A percentile compares a stretch with the other conserved stretches of the same genome.
These are phyloP conservation scores for Thalassia testudinum DNA, from an alignment of 116 monocot genomes.

Conservation along the genomic window DNA sequence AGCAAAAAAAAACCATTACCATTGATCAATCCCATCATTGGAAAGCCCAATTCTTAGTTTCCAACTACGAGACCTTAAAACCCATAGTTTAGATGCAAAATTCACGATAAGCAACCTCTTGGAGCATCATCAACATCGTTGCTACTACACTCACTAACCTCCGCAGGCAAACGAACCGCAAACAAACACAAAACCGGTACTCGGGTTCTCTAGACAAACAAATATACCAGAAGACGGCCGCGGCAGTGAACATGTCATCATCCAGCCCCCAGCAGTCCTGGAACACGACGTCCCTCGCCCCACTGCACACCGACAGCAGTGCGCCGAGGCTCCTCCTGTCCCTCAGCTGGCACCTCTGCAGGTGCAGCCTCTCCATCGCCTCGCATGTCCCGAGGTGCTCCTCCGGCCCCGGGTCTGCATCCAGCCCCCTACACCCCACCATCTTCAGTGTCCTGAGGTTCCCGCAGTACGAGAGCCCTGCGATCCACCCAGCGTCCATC, in stretches of 20 bases:
- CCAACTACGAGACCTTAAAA: no score
- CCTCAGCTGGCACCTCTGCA: conserved; percentile 82
- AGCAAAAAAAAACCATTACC: no score
- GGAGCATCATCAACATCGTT: no score
- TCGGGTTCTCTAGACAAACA: neutral
- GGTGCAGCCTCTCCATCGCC: conserved; percentile 53
- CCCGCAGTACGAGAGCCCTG: conserved; percentile 51
- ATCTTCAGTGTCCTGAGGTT: conserved; percentile 79
- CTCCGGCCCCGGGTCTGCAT: conserved; percentile 42
- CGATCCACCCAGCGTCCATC: conserved; percentile 90
- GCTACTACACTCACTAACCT: no score
- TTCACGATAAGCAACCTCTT: no score
- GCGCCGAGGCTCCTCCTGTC: conserved; percentile 46
- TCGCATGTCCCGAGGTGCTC: conserved; percentile 75
- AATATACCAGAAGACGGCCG: conserved; percentile 57
- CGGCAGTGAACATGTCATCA: conserved; percentile 48
- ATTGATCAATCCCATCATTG: no score
- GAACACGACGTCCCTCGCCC: conserved; percentile 59
- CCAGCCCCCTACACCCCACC: conserved; percentile 48
- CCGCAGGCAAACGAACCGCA: no score
- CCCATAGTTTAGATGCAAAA: no score
- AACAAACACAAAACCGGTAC: no score
- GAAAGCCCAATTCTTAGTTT: no score
- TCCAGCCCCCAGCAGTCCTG: conserved; percentile 93
- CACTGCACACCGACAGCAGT: conserved; percentile 48